Evolutionary conservation across 805 yeast species (phyloP).

Genomic region (Nakazawaea wyomingensis): DNA sequence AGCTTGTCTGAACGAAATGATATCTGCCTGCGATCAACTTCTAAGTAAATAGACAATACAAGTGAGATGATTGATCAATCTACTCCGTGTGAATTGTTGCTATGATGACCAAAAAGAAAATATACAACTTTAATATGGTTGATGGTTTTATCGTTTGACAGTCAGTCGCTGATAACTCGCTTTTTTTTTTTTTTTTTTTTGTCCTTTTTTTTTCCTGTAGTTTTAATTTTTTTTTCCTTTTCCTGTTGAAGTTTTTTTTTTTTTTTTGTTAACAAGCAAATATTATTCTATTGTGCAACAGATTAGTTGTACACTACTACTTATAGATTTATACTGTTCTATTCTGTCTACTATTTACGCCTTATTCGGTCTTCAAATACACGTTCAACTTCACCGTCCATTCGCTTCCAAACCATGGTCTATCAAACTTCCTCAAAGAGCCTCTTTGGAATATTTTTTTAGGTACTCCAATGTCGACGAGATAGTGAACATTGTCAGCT

Average conservation of each 20-base stretch:
- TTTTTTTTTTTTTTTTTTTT: neutral
- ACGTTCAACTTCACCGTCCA: slow-evolving; percentile 21
- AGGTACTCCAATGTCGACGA: slow-evolving; percentile 72
- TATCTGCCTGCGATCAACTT: too few relatives aligned
- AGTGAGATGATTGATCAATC: too few relatives aligned
- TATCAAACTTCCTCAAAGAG: slow-evolving; percentile 44
- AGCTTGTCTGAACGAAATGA: too few relatives aligned
- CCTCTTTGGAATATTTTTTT: slow-evolving; percentile 42
- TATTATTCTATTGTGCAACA: too few relatives aligned
- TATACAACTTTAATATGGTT: too few relatives aligned
- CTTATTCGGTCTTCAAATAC: neutral
- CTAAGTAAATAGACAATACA: too few relatives aligned
- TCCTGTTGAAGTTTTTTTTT: neutral
- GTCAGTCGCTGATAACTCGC: neutral
- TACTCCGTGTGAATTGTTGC: too few relatives aligned
- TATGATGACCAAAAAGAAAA: too few relatives aligned
- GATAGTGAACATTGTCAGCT: slow-evolving; percentile 49
- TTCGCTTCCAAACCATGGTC: slow-evolving; percentile 22
- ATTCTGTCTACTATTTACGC: too few relatives aligned
- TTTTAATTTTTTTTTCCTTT: neutral
- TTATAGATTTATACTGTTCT: too few relatives aligned
- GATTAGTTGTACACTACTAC: neutral
- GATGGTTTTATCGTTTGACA: too few relatives aligned
- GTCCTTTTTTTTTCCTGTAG: neutral
- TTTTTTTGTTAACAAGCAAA: too few relatives aligned